Evolutionary conservation across 352 stramenopile genomes (phyloP), one percentile per base, ranked within the genome.

Genomic region (Pythium sukuiense): DNA sequence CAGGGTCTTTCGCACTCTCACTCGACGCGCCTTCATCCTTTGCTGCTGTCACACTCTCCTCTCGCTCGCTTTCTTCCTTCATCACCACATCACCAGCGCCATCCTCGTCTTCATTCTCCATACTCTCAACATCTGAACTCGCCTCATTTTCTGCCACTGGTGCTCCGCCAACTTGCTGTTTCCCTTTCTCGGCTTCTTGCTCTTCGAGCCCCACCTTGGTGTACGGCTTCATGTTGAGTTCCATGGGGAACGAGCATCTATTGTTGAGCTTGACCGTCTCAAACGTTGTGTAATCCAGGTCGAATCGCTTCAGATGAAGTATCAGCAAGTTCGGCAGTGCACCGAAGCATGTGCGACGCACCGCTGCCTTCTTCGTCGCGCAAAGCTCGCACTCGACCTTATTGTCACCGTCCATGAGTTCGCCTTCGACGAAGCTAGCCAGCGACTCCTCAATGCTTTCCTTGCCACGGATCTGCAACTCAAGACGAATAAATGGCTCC

Each of bases 211-310:
- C 98, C 66, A 96, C 85, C 43, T 99, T 96, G 2, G 97, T 99
- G 76, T 99, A 99, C 46, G 88, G 89, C 71, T 99, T 99, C 90
- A 99, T 97, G 65, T 99, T 98, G 33, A 99, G 76, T 45, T 85
- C 89, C 83, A 98, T 93, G n/a, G 95, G 96, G 76, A 99, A 99
- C 26, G 96, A 96, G 71, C 94, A 98, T 6, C 96, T 83, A 65
- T 97, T 99, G 76, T 99, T 99, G 37, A 99, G 77, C 73, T 99
- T 99, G 7, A 99, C 98, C 4, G 97, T 99, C 77, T 99, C 97
- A 63, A 99, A 99, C 13, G 97, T 99, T 52, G 87, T 98, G 71
- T 98, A 99, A 74, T 99, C 97, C 68, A 99, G 87, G 81, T 99
- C 97, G 71, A 99, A 99, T 50, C 98, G 88, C 80, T 99, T 99